Base-by-base conservation (phyloP, 345 rosid species). In the Passiflora organensis region DNA sequence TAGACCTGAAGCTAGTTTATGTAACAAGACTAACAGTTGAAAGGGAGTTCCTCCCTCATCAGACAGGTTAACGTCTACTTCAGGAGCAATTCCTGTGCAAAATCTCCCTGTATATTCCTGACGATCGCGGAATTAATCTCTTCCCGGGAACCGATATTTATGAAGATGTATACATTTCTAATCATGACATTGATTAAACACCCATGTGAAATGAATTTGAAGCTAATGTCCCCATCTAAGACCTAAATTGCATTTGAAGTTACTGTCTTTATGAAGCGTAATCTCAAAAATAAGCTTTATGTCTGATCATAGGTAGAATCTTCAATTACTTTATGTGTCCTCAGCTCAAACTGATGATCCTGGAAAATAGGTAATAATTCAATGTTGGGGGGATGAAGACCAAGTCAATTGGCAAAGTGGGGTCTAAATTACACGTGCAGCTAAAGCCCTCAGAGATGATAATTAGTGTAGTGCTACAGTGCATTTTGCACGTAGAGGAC, bases 391-490 rank as follows among this genome's bases (percentile, higher is more conserved):
- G n/a, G n/a, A n/a, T 63, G 42, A 58, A 67, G 37, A 53, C 23
- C 55, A 68, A 66, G 72, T 72, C 78, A 78, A 75, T 56, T 21
- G 44, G 9, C 48, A 50, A 13, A 28, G 64, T 48, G 53, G 65
- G 76, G 59, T 34, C 63, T 56, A 44, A 43, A 48, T 45, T 72
- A 73, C 82, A 76, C 82, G 86, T 80, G 86, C 60, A 55, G 43
- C 51, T 71, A 56, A 69, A n/a, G 56, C 57, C 55, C 43, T 62
- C 47, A n/a, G 45, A 19, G 21, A 11, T 43, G 16, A 44, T 62
- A 38, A 57, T 68, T 56, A 46, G 39, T 60, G n/a, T 15, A 19
- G 56, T 54, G 8, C 1, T 14, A 43, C 47, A 39, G 53, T n/a
- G n/a, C n/a, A 37, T 14, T 49, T 32, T 42, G 47, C 10, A 37